A percentile compares a stretch with the other conserved stretches of the same genome.
Evolutionary conservation across 2,329 filamentous ascomycete species (phyloP).

Genomic region (Xylariaceae sp.): DNA sequence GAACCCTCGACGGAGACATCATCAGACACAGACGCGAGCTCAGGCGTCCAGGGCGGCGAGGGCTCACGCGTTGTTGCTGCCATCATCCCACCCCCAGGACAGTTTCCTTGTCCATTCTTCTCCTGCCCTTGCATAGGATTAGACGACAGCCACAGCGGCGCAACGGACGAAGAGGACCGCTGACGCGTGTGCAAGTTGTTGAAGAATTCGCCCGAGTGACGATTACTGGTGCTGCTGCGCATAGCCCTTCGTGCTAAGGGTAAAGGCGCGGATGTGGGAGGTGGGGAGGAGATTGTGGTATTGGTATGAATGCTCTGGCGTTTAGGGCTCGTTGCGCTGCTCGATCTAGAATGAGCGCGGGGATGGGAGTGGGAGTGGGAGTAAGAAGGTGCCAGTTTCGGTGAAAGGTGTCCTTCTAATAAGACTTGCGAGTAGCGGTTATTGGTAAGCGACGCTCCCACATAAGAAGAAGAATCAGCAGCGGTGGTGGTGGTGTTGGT

Average conservation of each 20-base stretch:
- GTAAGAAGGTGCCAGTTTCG: constrained; percentile 6
- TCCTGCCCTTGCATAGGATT: constrained; percentile 8
- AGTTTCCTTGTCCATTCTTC: constrained; percentile 4
- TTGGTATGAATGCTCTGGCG: too few species aligned
- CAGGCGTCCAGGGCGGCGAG: constrained; percentile 15
- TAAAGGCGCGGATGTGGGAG: too few species aligned
- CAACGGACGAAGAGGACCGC: constrained; percentile 15
- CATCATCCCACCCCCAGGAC: too few species aligned
- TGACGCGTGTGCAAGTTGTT: constrained; percentile 16
- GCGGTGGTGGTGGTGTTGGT: too few species aligned
- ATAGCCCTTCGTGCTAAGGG: constrained; percentile 10
- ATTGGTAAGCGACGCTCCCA: too few species aligned
- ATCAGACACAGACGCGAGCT: constrained; percentile 13
- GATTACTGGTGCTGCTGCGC: constrained; percentile 15
- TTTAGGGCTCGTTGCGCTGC: constrained; percentile 13
- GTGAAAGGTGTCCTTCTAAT: constrained; percentile 5
- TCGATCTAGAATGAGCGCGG: too few species aligned
- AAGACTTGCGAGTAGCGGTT: too few species aligned
- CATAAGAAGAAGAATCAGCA: too few species aligned
- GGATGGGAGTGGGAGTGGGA: too few species aligned
- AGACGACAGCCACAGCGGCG: constrained; percentile 14
- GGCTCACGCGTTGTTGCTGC: too few species aligned
- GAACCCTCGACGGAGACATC: too few species aligned
- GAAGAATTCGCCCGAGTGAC: constrained; percentile 11
- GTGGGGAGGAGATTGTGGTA: too few species aligned